Base-by-base conservation (phyloP, 2,329 filamentous ascomycete species). In the Colletotrichum siamense region DNA sequence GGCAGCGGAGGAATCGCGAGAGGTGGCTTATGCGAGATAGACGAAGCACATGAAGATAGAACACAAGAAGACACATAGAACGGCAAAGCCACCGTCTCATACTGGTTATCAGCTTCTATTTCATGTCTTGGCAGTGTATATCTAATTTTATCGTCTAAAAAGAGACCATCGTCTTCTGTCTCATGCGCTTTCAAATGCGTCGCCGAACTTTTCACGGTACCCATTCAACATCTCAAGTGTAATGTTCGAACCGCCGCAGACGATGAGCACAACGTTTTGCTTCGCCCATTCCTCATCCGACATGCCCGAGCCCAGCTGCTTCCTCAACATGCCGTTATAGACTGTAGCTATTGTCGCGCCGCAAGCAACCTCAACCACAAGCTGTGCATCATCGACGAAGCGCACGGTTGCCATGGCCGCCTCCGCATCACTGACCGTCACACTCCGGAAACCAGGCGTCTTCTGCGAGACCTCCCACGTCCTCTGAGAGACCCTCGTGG, bases 281-380 rank as follows among this genome's bases (percentile, higher is more conserved):
- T 90, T 86, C 1, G 88, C 87, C 85, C 90, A 93, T 78, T 95
- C 89, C 39, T 90, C 89, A 36, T 91, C 90, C 2, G 84, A 83
- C 68, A 91, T 67, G 1, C 84, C 87, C 64, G 84, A 80, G 0
- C 93, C 91, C 1, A 96, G 85, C 12, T 92, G 85, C 79, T 89
- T 87, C 81, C 92, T 89, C 81, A 98, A 82, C 55, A 90, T 84
- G 0, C 90, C 92, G 55, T 91, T 91, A 80, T 95, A 95, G 75
- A 89, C 92, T 5, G 91, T 83, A 2, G 94, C 95, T 15, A 98
- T 85, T 69, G 94, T 94, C 8, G 96, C 95, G 1, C 96, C 96
- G 83, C 96, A 98, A 0, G 96, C 93, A 44, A 94, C 88, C 86
- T 99, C 96, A 5, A 98, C 95, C 73, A 98, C 87, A 73, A 96